phyloP scores from a whole-genome alignment of 2,329 filamentous ascomycete species.

The Tolypocladium capitatum region DNA sequence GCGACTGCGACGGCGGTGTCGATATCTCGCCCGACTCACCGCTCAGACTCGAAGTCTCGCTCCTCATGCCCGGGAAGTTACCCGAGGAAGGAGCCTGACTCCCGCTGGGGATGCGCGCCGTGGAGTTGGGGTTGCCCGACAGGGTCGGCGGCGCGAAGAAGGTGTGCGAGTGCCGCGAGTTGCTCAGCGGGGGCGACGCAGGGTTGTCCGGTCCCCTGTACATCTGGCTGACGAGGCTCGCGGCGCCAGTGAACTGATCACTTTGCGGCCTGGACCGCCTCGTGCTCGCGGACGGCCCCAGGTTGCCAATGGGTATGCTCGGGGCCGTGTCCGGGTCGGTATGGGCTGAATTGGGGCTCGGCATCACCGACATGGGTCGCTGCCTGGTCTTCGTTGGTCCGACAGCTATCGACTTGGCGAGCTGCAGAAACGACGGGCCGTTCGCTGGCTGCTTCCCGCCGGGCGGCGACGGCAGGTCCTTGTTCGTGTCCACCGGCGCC shows the following conservation, averaged over 20 bases:
- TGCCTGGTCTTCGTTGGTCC: conserved; percentile 33
- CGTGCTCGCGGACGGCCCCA: conserved; percentile 39
- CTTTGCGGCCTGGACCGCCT: conserved; percentile 46
- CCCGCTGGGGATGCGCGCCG: conserved; percentile 37
- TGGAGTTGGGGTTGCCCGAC: conserved; percentile 36
- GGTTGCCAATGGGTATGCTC: conserved; percentile 55
- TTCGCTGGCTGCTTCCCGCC: conserved; percentile 19
- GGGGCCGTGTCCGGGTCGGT: conserved; percentile 63
- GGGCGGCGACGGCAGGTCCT: conserved; percentile 68
- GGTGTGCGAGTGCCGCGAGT: conserved; percentile 47
- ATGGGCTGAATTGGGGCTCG: conserved; percentile 28
- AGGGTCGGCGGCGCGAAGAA: conserved; percentile 44
- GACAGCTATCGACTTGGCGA: conserved; percentile 47
- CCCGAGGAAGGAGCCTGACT: conserved; percentile 32
- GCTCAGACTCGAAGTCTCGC: conserved; percentile 50
- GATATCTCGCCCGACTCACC: conserved; percentile 47
- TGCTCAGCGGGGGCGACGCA: conserved; percentile 43
- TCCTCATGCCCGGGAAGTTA: conserved; percentile 62
- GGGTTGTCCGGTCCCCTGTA: conserved; percentile 61
- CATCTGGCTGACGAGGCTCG: conserved; percentile 77
- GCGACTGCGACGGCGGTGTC: conserved; percentile 38
- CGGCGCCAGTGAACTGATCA: conserved; percentile 50
- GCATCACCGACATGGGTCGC: conserved; percentile 46
- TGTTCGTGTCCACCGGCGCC: conserved; percentile 45
- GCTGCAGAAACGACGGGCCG: conserved; percentile 41